These are phyloP conservation scores for Cymbopogon citratus DNA, from an alignment of 176 grass and related monocot genomes.

Conservation along the genomic window DNA sequence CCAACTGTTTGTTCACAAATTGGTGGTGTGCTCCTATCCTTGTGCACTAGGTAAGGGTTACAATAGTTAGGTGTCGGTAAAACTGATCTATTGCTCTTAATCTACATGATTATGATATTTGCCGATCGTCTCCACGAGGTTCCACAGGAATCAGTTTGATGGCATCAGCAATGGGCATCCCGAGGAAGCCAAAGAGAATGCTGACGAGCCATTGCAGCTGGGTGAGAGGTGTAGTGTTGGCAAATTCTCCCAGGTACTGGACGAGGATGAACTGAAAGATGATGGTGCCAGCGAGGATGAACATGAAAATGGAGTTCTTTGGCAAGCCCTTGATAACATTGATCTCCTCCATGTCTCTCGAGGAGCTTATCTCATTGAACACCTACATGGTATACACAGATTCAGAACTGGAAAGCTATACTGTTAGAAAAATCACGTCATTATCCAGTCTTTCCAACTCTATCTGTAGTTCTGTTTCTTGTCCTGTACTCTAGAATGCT, in stretches of 20 bases:
- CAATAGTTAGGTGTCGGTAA: not conserved
- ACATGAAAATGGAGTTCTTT: constrained; percentile 61
- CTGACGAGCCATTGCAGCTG: constrained; percentile 48
- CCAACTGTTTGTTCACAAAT: not conserved
- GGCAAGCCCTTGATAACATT: constrained; percentile 63
- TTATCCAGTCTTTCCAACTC: not conserved
- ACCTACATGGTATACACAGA: constrained; percentile 35
- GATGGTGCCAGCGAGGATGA: constrained; percentile 55
- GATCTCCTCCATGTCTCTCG: constrained; percentile 82
- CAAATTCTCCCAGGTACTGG: constrained; percentile 85
- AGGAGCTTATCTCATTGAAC: constrained; percentile 91
- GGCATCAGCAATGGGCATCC: constrained; percentile 79
- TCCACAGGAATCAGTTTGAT: constrained; percentile 60
- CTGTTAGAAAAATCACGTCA: not conserved
- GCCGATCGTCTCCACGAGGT: not conserved
- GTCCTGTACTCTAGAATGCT: not conserved
- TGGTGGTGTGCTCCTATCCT: not conserved
- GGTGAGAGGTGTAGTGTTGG: constrained; percentile 61
- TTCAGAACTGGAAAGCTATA: not conserved
- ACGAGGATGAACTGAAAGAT: constrained; percentile 77
- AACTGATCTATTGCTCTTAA: not conserved
- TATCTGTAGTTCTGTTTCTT: not conserved
- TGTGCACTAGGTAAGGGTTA: not conserved
- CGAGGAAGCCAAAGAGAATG: constrained; percentile 60
- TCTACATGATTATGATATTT: not conserved